Percentiles rank a stretch among this genome's conserved stretches.
Conservation (phyloP, 495 filamentous ascomycete genomes). For the Hyaloscypha hepaticicola region DNA sequence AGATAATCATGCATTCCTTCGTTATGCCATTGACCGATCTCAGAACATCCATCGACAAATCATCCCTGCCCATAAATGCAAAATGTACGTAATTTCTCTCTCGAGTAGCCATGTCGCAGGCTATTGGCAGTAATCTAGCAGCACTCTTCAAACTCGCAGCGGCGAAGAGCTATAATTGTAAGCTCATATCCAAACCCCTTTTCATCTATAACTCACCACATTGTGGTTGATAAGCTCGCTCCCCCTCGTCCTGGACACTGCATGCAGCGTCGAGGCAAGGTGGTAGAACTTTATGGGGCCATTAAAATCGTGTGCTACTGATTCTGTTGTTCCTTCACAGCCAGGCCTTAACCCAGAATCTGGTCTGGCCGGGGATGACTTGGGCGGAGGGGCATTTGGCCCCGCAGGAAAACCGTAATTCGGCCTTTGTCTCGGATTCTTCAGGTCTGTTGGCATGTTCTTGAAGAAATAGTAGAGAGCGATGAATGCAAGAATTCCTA, state of each 20-base stretch:
- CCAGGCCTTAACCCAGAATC: neutral
- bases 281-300: constrained; percentile 56
- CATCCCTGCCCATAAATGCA: constrained; percentile 53
- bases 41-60: constrained; percentile 51
- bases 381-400: neutral
- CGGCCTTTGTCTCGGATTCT: constrained; percentile 19
- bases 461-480: constrained; percentile 54
- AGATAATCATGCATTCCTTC: constrained; percentile 48
- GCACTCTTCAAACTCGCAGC: constrained; percentile 49
- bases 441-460: constrained; percentile 43
- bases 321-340: neutral
- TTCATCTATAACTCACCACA: constrained; percentile 35
- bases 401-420: constrained; percentile 14
- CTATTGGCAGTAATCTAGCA: constrained; percentile 52
- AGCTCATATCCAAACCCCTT: constrained; percentile 18
- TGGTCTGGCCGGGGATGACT: neutral
- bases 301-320: constrained; percentile 44
- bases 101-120: constrained; percentile 51
- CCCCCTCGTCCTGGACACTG: constrained; percentile 35
- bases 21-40: constrained; percentile 49
- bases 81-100: constrained; percentile 52
- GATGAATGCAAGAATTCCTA: constrained; percentile 42
- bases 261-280: constrained; percentile 50
- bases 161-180: constrained; percentile 48
- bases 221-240: constrained; percentile 36